Percentiles rank a stretch among this genome's conserved stretches.
phyloP scores from a whole-genome alignment of 257 asterid genomes.

The Capsicum rhomboideum region DNA sequence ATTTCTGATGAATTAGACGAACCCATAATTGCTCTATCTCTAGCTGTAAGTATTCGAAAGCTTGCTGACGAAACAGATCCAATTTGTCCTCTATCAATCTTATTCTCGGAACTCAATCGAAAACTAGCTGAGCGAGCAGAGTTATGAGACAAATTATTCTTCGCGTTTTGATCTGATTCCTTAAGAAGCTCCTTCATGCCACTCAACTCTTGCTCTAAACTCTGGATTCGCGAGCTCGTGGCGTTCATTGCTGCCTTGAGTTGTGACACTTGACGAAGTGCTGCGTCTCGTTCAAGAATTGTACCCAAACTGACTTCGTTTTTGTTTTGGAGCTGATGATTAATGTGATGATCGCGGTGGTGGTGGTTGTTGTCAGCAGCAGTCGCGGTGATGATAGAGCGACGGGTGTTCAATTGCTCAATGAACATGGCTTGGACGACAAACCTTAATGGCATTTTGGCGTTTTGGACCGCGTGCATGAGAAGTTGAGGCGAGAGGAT shows the following conservation, averaged over 20 bases:
- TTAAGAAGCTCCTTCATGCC: constrained; percentile 42
- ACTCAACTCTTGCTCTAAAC: constrained; percentile 53
- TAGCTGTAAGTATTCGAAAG: constrained; percentile 19
- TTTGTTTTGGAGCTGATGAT: background rate
- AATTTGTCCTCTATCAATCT: constrained; percentile 44
- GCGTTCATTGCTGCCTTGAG: constrained; percentile 53
- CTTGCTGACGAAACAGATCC: constrained; percentile 65
- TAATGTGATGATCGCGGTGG: background rate
- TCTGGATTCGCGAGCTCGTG: constrained; percentile 52
- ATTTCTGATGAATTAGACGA: constrained; percentile 35
- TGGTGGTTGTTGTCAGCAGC: constrained; percentile 23
- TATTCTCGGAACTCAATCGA: constrained; percentile 43
- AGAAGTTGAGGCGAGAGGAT: constrained; percentile 47
- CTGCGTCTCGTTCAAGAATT: constrained; percentile 61
- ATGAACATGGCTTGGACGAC: constrained; percentile 94
- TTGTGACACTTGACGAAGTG: constrained; percentile 57
- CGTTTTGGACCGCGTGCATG: constrained; percentile 87
- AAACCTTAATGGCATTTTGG: constrained; percentile 74
- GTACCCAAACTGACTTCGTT: constrained; percentile 50
- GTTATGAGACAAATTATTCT: constrained; percentile 1
- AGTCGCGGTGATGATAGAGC: constrained; percentile 44
- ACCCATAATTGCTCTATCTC: constrained; percentile 3
- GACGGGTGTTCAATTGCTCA: constrained; percentile 82
- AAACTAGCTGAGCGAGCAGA: constrained; percentile 52
- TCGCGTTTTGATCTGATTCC: constrained; percentile 20